Percentiles rank a stretch among this genome's conserved stretches.
These are phyloP conservation scores for Neurospora africana DNA, from an alignment of 495 filamentous ascomycete genomes.

Conservation along the genomic window DNA sequence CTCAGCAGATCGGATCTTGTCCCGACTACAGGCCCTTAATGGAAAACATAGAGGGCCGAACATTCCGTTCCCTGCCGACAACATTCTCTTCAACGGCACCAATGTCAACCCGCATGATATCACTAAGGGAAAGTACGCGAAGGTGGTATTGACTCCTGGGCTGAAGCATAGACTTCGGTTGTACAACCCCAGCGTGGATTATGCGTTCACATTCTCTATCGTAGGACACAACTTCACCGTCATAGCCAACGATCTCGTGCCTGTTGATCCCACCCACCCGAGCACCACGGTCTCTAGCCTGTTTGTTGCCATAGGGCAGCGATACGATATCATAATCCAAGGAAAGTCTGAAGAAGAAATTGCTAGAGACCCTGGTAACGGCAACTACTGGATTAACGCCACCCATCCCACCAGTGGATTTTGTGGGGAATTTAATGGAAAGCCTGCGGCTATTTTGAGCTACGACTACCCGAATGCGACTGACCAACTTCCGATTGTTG, in stretches of 20 bases:
- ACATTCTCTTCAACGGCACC: slow-evolving; percentile 24
- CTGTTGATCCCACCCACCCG: slow-evolving; percentile 25
- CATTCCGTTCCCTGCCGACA: neutral
- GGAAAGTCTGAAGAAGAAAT: neutral
- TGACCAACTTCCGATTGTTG: slow-evolving; percentile 1
- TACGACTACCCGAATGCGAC: slow-evolving; percentile 7
- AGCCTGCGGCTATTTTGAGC: slow-evolving; percentile 8
- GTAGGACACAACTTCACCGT: slow-evolving; percentile 41
- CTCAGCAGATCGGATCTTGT: slow-evolving; percentile 12
- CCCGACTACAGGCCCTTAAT: neutral
- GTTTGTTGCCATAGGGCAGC: slow-evolving; percentile 50
- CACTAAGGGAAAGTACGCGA: slow-evolving; percentile 20
- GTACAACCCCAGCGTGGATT: slow-evolving; percentile 43
- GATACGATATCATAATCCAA: slow-evolving; percentile 57
- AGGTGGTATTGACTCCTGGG: slow-evolving; percentile 26
- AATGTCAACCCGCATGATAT: slow-evolving; percentile 22
- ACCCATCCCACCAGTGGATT: neutral
- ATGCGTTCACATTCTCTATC: slow-evolving; percentile 36
- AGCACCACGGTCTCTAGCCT: slow-evolving; percentile 29
- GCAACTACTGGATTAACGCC: slow-evolving; percentile 36
- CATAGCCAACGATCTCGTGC: slow-evolving; percentile 40
- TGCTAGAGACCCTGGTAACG: slow-evolving; percentile 32
- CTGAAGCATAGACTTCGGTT: slow-evolving; percentile 41
- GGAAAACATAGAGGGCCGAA: neutral
- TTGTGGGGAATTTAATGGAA: neutral